Evolutionary conservation across 352 stramenopile species (phyloP).

Genomic region (Halophytophthora polymorphica): DNA sequence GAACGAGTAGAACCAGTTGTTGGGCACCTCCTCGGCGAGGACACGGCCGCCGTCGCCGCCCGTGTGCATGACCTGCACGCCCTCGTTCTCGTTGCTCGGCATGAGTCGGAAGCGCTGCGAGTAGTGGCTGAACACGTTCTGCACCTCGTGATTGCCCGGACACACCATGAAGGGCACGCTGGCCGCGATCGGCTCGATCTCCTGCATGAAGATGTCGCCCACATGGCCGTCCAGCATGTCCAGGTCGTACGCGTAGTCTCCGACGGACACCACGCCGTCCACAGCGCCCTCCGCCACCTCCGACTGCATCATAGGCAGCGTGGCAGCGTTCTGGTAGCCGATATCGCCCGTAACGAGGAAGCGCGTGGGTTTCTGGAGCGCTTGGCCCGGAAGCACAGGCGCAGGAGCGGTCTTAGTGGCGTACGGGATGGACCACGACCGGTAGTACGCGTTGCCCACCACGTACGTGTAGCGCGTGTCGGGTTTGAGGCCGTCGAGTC

Average conservation of each 20-base stretch:
- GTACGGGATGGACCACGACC: conserved; percentile 76
- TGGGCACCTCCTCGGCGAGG: conserved; percentile 46
- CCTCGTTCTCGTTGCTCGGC: conserved; percentile 72
- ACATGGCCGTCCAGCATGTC: conserved; percentile 74
- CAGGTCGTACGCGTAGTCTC: conserved; percentile 89
- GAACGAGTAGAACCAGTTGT: conserved; percentile 91
- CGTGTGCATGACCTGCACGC: conserved; percentile 43
- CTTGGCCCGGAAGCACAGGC: conserved; percentile 13
- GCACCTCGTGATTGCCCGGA: conserved; percentile 89
- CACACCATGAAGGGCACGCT: conserved; percentile 88
- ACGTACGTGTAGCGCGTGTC: conserved; percentile 80
- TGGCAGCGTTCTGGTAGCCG: conserved; percentile 86
- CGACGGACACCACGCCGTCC: conserved; percentile 82
- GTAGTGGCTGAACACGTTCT: conserved; percentile 85
- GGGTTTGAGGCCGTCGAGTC: conserved; percentile 56
- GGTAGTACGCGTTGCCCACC: conserved; percentile 69
- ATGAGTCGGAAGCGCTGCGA: conserved; percentile 84
- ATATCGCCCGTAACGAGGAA: conserved; percentile 87
- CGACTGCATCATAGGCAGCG: conserved; percentile 87
- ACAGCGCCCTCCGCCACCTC: conserved; percentile 72
- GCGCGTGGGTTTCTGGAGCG: conserved; percentile 34
- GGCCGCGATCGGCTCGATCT: conserved; percentile 83
- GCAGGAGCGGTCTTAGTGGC: conserved; percentile 68
- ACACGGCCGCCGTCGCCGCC: conserved; percentile 28
- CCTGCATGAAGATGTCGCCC: conserved; percentile 89